These are phyloP conservation scores for Arxiozyma telluris DNA, from an alignment of 1,139 yeast genomes.

Conservation along the genomic window DNA sequence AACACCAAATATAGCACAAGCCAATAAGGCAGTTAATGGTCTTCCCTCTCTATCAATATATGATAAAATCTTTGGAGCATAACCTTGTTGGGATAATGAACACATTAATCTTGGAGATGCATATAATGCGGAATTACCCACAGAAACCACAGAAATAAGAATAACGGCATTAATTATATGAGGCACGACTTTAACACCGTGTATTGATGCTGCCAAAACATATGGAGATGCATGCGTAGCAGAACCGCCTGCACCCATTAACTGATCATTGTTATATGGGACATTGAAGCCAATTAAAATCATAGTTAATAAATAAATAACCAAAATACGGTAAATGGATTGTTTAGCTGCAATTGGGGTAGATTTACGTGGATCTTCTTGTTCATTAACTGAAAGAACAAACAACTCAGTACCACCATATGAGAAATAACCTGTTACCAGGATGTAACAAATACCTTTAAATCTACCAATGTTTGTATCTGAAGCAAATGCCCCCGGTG, in stretches of 20 bases:
- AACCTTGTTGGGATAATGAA: conserved; percentile 73
- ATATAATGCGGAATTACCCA: conserved; percentile 69
- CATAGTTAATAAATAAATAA: conserved; percentile 52
- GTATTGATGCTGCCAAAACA: conserved; percentile 63
- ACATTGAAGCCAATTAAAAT: conserved; percentile 58
- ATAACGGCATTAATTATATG: conserved; percentile 70
- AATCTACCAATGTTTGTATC: conserved; percentile 29
- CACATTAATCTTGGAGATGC: conserved; percentile 77
- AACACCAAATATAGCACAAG: conserved; percentile 66
- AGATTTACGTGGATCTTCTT: conserved; percentile 62
- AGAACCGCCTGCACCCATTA: conserved; percentile 38
- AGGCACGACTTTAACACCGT: conserved; percentile 60
- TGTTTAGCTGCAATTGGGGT: conserved; percentile 66
- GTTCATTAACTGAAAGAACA: conserved; percentile 83
- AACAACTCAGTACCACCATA: conserved; percentile 76
- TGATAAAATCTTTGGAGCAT: conserved; percentile 52
- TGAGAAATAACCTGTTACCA: conserved; percentile 77
- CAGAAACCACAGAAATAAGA: conserved; percentile 57
- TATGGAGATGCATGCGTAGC: conserved; percentile 57
- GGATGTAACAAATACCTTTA: conserved; percentile 75
- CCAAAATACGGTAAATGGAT: conserved; percentile 61
- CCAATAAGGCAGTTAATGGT: conserved; percentile 48
- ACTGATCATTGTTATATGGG: conserved; percentile 43
- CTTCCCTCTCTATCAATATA: conserved; percentile 54
- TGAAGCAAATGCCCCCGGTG: conserved; percentile 45